Evolutionary conservation across 768 basidiomycete genomes (phyloP).

Genomic region (Xanthoconium purpureum): DNA sequence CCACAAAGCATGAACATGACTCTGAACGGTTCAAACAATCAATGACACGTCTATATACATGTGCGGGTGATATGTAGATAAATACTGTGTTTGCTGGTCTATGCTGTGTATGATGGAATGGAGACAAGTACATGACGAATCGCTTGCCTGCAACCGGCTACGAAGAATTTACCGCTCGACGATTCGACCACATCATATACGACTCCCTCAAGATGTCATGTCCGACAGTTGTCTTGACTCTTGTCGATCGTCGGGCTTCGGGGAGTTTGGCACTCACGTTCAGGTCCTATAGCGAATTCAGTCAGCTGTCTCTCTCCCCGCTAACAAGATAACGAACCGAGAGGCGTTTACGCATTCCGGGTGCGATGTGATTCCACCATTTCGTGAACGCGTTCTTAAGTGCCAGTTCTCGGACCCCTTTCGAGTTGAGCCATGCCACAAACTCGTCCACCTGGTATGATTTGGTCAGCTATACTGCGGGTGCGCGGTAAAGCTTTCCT

Average conservation of each 20-base stretch:
- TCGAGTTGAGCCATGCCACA: constrained; percentile 85
- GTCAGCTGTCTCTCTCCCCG: constrained; percentile 8
- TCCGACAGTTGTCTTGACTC: constrained; percentile 56
- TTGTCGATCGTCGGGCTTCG: constrained; percentile 77
- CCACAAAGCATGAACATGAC: too few species aligned
- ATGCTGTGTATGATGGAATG: constrained; percentile 10
- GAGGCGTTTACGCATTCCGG: constrained; percentile 72
- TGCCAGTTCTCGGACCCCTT: constrained; percentile 84
- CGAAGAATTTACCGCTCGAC: constrained; percentile 53
- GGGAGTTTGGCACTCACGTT: constrained; percentile 66
- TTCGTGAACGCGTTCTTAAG: constrained; percentile 74
- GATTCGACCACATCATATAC: constrained; percentile 88
- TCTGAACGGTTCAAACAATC: background rate
- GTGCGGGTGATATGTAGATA: constrained; percentile 20
- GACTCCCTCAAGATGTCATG: constrained; percentile 72
- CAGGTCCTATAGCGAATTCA: constrained; percentile 50
- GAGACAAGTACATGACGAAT: background rate
- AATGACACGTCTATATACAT: constrained; percentile 12
- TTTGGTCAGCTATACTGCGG: constrained; percentile 8
- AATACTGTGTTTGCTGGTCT: constrained; percentile 18
- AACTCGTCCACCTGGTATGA: constrained; percentile 70
- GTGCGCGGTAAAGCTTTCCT: background rate
- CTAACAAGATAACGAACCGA: constrained; percentile 48
- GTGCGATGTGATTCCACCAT: constrained; percentile 81
- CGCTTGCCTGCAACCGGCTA: constrained; percentile 1